Evolutionary conservation across 805 yeast species (phyloP).

Genomic region (Ogataea ramenticola): DNA sequence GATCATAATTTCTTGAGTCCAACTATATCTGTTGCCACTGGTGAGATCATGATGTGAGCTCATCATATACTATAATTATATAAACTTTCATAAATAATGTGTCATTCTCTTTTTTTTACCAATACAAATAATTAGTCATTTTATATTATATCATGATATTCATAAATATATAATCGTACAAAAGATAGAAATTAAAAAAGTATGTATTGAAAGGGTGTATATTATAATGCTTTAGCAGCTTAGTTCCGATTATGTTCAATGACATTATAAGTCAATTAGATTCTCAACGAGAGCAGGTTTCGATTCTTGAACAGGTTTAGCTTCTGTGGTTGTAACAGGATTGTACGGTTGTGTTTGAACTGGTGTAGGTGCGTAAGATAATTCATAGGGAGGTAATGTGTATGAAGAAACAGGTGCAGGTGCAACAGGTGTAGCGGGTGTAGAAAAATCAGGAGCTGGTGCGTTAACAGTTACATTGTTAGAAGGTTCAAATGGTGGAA

Average conservation of each 20-base stretch:
- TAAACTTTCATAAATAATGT: too few species aligned
- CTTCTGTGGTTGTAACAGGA: neutral
- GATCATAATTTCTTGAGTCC: slow-evolving; percentile 24
- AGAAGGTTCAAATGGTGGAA: too few species aligned
- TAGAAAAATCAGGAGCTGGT: neutral
- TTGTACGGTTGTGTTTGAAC: neutral
- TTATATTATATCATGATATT: neutral
- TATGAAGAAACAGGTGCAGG: neutral
- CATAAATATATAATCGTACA: too few species aligned
- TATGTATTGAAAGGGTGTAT: too few species aligned
- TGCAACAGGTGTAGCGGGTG: neutral
- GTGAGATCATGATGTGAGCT: slow-evolving; percentile 3
- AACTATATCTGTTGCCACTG: slow-evolving; percentile 10
- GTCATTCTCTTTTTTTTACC: too few species aligned
- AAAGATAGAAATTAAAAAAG: too few species aligned
- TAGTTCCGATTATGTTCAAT: too few species aligned
- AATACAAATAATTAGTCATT: neutral
- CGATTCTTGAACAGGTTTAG: neutral
- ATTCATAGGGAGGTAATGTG: neutral
- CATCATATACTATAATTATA: too few species aligned
- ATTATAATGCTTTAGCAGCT: too few species aligned
- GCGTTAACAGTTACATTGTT: too few species aligned
- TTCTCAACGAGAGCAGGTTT: neutral
- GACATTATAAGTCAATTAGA: neutral
- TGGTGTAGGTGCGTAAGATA: neutral